Evolutionary conservation across 495 filamentous ascomycete genomes (phyloP).

Genomic region (Choiromyces venosus): DNA sequence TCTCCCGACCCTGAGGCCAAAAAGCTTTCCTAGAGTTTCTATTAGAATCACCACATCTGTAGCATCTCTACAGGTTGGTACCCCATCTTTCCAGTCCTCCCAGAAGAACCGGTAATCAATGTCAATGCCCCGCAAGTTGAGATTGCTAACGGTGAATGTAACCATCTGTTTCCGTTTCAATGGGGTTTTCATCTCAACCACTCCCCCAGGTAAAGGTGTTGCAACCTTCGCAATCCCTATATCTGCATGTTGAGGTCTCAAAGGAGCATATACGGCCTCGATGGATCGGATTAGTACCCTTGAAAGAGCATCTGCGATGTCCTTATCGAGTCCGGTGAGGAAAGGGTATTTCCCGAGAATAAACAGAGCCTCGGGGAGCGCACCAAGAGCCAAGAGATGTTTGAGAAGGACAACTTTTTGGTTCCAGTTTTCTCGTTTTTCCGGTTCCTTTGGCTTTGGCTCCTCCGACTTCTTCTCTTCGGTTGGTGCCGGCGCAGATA

Average conservation of each 20-base stretch:
- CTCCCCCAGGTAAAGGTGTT: slow-evolving; percentile 23
- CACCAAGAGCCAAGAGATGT: slow-evolving; percentile 82
- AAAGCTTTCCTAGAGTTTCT: slow-evolving; percentile 72
- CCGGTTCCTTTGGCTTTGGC: slow-evolving; percentile 60
- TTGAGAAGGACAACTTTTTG: slow-evolving; percentile 82
- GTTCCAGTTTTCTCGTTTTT: slow-evolving; percentile 48
- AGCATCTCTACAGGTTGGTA: slow-evolving; percentile 81
- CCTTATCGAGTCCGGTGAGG: slow-evolving; percentile 75
- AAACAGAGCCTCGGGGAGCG: slow-evolving; percentile 86
- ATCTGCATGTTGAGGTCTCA: slow-evolving; percentile 48
- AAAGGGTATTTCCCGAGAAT: slow-evolving; percentile 88
- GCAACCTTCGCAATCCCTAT: slow-evolving; percentile 39
- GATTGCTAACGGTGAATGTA: slow-evolving; percentile 39
- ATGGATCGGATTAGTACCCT: slow-evolving; percentile 77
- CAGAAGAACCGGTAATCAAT: slow-evolving; percentile 79
- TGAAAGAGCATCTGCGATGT: slow-evolving; percentile 70
- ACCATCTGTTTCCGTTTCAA: slow-evolving; percentile 40
- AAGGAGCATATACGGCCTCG: slow-evolving; percentile 57
- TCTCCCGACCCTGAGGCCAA: slow-evolving; percentile 80
- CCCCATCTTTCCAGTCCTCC: slow-evolving; percentile 92
- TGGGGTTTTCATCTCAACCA: slow-evolving; percentile 31
- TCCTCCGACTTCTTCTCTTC: slow-evolving; percentile 34
- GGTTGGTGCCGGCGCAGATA: slow-evolving; percentile 1
- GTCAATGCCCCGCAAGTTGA: slow-evolving; percentile 39
- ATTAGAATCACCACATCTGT: slow-evolving; percentile 88